phyloP scores from a whole-genome alignment of 106 monocot genomes.

The Agapanthus africanus region DNA sequence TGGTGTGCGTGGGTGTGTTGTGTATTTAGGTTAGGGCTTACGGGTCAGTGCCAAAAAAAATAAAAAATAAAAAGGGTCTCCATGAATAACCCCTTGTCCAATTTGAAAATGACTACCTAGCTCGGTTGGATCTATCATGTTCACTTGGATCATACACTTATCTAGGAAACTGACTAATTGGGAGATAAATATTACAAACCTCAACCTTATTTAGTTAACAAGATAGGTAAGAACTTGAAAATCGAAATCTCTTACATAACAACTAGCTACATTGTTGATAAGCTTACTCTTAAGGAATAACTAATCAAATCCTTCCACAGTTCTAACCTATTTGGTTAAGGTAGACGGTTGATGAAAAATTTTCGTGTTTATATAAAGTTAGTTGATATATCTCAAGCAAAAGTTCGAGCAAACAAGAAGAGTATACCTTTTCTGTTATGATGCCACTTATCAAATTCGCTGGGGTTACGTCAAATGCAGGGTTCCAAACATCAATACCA shows the following conservation, averaged over 20 bases:
- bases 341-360: background rate
- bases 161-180: background rate
- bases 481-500: constrained; percentile 93
- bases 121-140: too few relatives aligned
- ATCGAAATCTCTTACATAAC: too few relatives aligned
- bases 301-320: background rate
- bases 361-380: background rate
- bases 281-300: background rate
- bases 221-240: background rate
- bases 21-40: too few relatives aligned
- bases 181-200: too few relatives aligned
- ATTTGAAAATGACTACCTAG: too few relatives aligned
- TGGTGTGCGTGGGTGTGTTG: too few relatives aligned
- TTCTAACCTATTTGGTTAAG: background rate
- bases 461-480: constrained; percentile 97
- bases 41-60: too few relatives aligned
- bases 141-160: background rate
- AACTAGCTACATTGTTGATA: background rate
- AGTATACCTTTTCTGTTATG: constrained; percentile 85
- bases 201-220: too few relatives aligned
- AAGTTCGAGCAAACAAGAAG: background rate
- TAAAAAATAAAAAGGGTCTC: too few relatives aligned
- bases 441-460: constrained; percentile 81
- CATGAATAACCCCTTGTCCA: too few relatives aligned
- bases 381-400: background rate